These are phyloP conservation scores for Quercus variabilis DNA, from an alignment of 306 rosid species.

Conservation along the genomic window DNA sequence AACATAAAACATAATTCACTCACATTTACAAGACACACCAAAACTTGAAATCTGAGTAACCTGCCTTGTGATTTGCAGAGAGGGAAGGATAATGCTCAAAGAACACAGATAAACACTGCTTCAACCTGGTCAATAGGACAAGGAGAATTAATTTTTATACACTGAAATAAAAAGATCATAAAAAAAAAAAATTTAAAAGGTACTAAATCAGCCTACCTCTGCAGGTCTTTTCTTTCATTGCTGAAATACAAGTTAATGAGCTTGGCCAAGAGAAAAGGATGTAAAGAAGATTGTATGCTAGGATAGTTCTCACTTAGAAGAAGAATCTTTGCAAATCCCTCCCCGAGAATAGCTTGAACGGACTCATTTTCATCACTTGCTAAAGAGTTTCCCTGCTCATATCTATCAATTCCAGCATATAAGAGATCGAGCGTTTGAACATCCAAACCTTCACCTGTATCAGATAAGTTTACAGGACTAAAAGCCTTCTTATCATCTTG, in stretches of 20 bases:
- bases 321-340: conserved; percentile 97
- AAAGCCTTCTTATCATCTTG: conserved; percentile 41
- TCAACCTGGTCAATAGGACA: conserved; percentile 52
- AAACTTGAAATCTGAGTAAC: conserved; percentile 19
- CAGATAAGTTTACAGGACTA: conserved; percentile 53
- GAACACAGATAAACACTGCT: conserved; percentile 87
- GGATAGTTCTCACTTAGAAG: conserved; percentile 74
- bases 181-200: background rate
- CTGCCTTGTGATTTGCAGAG: conserved; percentile 74
- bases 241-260: conserved; percentile 69
- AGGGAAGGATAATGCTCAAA: conserved; percentile 92
- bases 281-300: conserved; percentile 61
- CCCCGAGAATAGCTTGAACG: conserved; percentile 69
- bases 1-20: background rate
- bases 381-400: conserved; percentile 48
- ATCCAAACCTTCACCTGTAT: conserved; percentile 40
- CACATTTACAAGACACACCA: background rate
- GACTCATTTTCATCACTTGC: conserved; percentile 64
- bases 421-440: conserved; percentile 65
- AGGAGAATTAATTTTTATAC: conserved; percentile 7
- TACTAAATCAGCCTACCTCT: conserved; percentile 42
- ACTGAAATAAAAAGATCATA: background rate
- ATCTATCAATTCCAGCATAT: conserved; percentile 61
- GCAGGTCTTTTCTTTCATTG: conserved; percentile 49
- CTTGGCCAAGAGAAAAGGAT: conserved; percentile 66